Percentiles rank a stretch among this genome's conserved stretches.
These are phyloP conservation scores for Mycosarcoma maydis DNA, from an alignment of 1,284 basidiomycete genomes.

Conservation along the genomic window DNA sequence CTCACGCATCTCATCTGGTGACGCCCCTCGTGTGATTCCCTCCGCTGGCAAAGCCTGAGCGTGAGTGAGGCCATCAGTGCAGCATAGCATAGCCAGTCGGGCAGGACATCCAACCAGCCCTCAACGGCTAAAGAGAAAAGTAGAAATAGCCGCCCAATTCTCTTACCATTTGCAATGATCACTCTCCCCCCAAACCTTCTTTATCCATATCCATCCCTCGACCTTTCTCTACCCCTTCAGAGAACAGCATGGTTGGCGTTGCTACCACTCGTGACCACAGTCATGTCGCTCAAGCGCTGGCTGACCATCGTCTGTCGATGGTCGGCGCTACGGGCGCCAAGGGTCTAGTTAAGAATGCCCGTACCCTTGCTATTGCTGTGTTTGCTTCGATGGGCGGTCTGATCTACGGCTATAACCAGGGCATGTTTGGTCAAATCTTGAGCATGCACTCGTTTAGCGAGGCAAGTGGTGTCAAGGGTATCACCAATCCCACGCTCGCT, in stretches of 20 bases:
- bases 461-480: constrained; percentile 76
- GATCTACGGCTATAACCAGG: constrained; percentile 81
- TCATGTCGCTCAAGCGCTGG: constrained; percentile 33
- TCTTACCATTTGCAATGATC: neutral
- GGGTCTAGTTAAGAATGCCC: constrained; percentile 52
- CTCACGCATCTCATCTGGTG: too few relatives aligned
- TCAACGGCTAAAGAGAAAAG: too few relatives aligned
- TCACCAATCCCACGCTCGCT: constrained; percentile 78
- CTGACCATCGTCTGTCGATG: constrained; percentile 40
- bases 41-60: too few relatives aligned
- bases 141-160: constrained; percentile 8
- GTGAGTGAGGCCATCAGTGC: too few relatives aligned
- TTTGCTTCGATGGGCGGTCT: constrained; percentile 78
- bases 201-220: too few relatives aligned
- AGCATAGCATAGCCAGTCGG: neutral
- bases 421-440: constrained; percentile 72
- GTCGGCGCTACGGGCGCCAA: constrained; percentile 43
- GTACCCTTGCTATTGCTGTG: constrained; percentile 53
- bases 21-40: too few relatives aligned
- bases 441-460: constrained; percentile 79
- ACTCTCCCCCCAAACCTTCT: constrained; percentile 1
- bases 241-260: constrained; percentile 6
- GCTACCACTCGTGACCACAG: constrained; percentile 5
- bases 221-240: neutral
- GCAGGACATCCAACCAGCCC: too few relatives aligned